Evolutionary conservation across 129 eudicot genomes (phyloP).

Genomic region (Sambucus nigra): DNA sequence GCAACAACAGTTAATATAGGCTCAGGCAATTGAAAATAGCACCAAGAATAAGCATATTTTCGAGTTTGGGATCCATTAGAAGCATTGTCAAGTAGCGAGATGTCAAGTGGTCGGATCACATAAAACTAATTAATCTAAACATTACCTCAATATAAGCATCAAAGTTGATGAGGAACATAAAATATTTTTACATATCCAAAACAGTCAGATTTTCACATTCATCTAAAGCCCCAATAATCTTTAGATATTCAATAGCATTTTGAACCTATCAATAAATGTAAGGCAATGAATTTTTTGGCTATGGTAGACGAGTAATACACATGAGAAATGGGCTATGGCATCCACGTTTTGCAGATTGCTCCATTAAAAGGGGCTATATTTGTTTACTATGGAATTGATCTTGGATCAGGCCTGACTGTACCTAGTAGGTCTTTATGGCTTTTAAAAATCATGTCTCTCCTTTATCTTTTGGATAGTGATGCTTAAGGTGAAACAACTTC

Average conservation of each 20-base stretch:
- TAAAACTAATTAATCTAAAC: slow-evolving; percentile 5
- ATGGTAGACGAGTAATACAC: neutral
- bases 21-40: slow-evolving; percentile 69
- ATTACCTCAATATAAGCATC: slow-evolving; percentile 6
- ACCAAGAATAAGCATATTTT: slow-evolving; percentile 91
- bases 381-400: no score
- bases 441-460: no score
- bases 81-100: slow-evolving; percentile 80
- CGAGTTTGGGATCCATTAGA: slow-evolving; percentile 97
- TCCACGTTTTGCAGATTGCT: no score
- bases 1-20: slow-evolving; percentile 84
- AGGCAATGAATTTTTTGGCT: neutral
- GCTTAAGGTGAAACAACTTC: no score
- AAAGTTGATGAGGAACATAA: slow-evolving; percentile 4
- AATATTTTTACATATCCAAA: slow-evolving; percentile 37
- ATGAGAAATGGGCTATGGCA: no score
- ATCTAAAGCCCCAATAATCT: slow-evolving; percentile 83
- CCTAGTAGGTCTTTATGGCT: no score
- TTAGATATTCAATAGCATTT: slow-evolving; percentile 91
- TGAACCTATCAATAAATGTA: slow-evolving; percentile 51
- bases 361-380: no score
- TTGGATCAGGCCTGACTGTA: no score
- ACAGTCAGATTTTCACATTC: slow-evolving; percentile 75
- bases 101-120: slow-evolving; percentile 23
- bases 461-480: no score